Conservation (phyloP, 805 yeast genomes). For the Myxozyma monticola region DNA sequence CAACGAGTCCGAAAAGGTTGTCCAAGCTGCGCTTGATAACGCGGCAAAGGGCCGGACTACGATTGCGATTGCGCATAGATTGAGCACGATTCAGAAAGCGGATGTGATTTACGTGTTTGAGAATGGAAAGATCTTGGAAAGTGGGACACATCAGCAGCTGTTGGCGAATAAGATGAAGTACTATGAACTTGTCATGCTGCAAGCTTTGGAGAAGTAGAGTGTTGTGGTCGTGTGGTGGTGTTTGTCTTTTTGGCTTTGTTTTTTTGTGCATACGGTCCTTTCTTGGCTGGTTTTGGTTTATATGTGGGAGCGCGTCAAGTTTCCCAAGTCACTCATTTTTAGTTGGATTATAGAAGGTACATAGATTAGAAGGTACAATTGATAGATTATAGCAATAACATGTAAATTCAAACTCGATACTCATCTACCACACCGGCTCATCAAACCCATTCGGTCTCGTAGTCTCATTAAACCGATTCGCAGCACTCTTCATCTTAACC, state of each 20-base stretch:
- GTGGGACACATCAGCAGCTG: conserved; percentile 49
- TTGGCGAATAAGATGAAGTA: conserved; percentile 42
- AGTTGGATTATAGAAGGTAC: too few relatives aligned
- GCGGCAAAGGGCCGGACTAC: conserved; percentile 67
- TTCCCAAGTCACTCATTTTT: too few relatives aligned
- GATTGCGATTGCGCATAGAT: conserved; percentile 73
- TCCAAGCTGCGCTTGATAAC: conserved; percentile 58
- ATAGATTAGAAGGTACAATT: too few relatives aligned
- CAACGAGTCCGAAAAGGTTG: conserved; percentile 62
- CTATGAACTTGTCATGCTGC: conserved; percentile 44
- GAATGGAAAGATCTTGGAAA: conserved; percentile 56
- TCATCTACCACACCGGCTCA: conserved; percentile 6
- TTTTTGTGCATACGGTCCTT: neutral
- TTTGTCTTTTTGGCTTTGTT: neutral
- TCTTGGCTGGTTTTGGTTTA: neutral
- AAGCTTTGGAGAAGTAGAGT: conserved; percentile 43
- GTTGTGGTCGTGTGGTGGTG: neutral
- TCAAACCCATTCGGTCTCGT: conserved; percentile 12
- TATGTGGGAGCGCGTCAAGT: too few relatives aligned
- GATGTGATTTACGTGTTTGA: conserved; percentile 53
- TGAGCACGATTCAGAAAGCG: conserved; percentile 59
- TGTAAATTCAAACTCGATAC: neutral
- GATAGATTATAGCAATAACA: neutral
- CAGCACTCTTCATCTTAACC: conserved; percentile 10
- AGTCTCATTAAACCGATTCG: neutral